Conservation (phyloP, 805 yeast genomes). For the Kluyveromyces aestuarii region DNA sequence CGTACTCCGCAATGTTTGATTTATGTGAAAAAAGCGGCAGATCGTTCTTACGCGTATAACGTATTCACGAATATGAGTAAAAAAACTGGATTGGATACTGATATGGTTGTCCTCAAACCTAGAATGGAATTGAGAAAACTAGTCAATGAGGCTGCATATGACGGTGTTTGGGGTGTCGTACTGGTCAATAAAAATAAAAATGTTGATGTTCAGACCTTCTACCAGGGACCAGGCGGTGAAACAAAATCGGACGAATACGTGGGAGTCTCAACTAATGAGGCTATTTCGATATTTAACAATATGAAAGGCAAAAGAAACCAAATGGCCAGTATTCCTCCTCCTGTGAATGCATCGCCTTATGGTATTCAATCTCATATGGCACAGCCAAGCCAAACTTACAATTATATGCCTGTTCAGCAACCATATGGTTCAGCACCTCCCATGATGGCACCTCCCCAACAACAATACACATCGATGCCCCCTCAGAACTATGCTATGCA, state of each 20-base stretch:
- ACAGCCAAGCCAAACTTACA: slow-evolving; percentile 12
- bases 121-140: slow-evolving; percentile 36
- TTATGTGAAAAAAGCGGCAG: slow-evolving; percentile 38
- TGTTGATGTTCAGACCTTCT: slow-evolving; percentile 67
- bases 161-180: slow-evolving; percentile 66
- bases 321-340: slow-evolving; percentile 9
- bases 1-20: slow-evolving; percentile 38
- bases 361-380: slow-evolving; percentile 10
- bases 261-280: slow-evolving; percentile 55
- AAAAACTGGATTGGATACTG: slow-evolving; percentile 33
- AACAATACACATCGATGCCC: slow-evolving; percentile 3
- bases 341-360: slow-evolving; percentile 8
- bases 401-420: slow-evolving; percentile 9
- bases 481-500: slow-evolving; percentile 18
- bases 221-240: slow-evolving; percentile 58
- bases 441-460: slow-evolving; percentile 11
- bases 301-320: slow-evolving; percentile 16
- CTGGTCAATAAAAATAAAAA: slow-evolving; percentile 45
- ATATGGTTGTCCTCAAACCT: slow-evolving; percentile 35
- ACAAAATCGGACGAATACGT: slow-evolving; percentile 79
- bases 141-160: slow-evolving; percentile 69
- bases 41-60: slow-evolving; percentile 34
- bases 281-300: slow-evolving; percentile 36
- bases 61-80: slow-evolving; percentile 33
- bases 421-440: slow-evolving; percentile 8